phyloP scores from a whole-genome alignment of 1,284 basidiomycete species.

The Puccinia polysora region DNA sequence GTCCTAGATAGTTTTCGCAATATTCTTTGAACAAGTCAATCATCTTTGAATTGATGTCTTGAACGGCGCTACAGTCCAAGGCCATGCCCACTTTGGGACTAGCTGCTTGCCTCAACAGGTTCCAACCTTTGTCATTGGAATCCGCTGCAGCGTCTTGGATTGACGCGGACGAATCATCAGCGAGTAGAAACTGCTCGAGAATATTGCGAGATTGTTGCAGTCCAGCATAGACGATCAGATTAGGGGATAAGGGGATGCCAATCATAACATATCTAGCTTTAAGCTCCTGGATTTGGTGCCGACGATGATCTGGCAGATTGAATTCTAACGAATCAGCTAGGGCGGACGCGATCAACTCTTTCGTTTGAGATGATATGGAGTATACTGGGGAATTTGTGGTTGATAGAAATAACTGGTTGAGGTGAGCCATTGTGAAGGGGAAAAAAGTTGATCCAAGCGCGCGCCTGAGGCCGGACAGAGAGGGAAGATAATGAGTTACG shows the following conservation, averaged over 20 bases:
- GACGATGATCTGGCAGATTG: constrained; percentile 21
- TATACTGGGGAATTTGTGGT: constrained; percentile 14
- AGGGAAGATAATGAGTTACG: constrained; percentile 38
- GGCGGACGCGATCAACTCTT: constrained; percentile 7
- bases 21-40: constrained; percentile 34
- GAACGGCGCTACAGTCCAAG: constrained; percentile 1
- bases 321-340: constrained; percentile 9
- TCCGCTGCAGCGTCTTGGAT: constrained; percentile 6
- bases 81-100: constrained; percentile 15
- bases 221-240: constrained; percentile 24
- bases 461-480: constrained; percentile 31
- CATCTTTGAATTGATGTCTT: constrained; percentile 10
- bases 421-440: constrained; percentile 24
- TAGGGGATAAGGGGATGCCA: constrained; percentile 15
- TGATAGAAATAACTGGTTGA: constrained; percentile 24
- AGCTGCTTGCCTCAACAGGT: constrained; percentile 13
- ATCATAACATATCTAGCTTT: constrained; percentile 37
- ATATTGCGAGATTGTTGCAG: constrained; percentile 29
- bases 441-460: constrained; percentile 30
- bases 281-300: constrained; percentile 30
- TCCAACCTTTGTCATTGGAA: constrained; percentile 17
- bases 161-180: constrained; percentile 5
- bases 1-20: constrained; percentile 15
- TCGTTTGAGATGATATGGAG: constrained; percentile 7
- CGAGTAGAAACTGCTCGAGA: constrained; percentile 33